phyloP scores from a whole-genome alignment of 2,329 filamentous ascomycete genomes.

The Fusarium piperis region DNA sequence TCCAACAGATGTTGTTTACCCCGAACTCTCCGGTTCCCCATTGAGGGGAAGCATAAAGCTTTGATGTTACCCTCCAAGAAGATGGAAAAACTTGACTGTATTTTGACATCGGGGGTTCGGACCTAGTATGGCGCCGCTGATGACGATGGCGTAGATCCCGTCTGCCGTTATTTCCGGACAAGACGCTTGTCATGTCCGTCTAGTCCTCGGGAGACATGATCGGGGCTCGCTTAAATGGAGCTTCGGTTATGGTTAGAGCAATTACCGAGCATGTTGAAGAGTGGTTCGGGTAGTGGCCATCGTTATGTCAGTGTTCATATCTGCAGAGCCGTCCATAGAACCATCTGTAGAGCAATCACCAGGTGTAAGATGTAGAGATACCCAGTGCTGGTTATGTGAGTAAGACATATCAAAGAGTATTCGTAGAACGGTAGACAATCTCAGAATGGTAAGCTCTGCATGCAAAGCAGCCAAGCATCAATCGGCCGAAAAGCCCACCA shows the following conservation, averaged over 20 bases:
- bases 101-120: slow-evolving; percentile 4
- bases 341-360: not conserved
- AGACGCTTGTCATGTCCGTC: not conserved
- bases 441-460: not conserved
- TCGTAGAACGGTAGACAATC: not conserved
- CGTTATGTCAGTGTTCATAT: not conserved
- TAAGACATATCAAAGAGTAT: not conserved
- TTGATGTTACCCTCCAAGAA: not conserved
- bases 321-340: not conserved
- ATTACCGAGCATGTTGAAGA: not conserved
- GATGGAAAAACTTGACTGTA: not conserved
- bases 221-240: slow-evolving; percentile 32
- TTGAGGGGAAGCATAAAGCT: slow-evolving; percentile 37
- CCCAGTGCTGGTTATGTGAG: not conserved
- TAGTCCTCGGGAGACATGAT: slow-evolving; percentile 9
- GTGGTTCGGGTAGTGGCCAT: not conserved
- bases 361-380: not conserved
- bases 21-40: not conserved
- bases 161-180: slow-evolving; percentile 32
- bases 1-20: not conserved
- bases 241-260: slow-evolving; percentile 15
- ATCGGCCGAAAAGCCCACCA: not conserved
- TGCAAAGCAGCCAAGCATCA: not conserved
- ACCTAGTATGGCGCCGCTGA: slow-evolving; percentile 5
- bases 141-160: slow-evolving; percentile 14